A percentile compares a stretch with the other conserved stretches of the same genome.
phyloP scores from a whole-genome alignment of 352 stramenopile species.

The Globisporangium camurandrum region DNA sequence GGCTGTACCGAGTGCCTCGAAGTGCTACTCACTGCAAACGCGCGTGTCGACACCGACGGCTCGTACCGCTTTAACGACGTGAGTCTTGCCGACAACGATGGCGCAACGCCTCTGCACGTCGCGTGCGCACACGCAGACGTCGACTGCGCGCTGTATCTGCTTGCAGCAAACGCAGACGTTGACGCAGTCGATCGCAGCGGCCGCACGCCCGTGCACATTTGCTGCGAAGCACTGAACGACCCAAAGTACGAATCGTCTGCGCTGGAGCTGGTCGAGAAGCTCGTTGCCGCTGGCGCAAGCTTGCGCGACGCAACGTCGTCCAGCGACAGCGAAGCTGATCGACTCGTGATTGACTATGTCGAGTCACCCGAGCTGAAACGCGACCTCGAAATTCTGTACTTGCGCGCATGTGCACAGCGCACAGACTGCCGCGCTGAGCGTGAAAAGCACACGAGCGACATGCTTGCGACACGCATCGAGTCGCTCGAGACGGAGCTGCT shows the following conservation, averaged over 20 bases:
- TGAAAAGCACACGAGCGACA: background rate
- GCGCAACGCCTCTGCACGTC: conserved; percentile 49
- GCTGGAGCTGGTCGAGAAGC: conserved; percentile 12
- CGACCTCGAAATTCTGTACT: conserved; percentile 51
- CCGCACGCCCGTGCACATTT: conserved; percentile 30
- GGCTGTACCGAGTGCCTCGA: conserved; percentile 50
- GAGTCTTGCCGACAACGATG: conserved; percentile 31
- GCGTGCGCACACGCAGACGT: conserved; percentile 26
- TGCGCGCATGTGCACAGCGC: conserved; percentile 25
- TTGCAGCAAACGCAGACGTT: conserved; percentile 47
- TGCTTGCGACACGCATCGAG: background rate
- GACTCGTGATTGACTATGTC: conserved; percentile 40
- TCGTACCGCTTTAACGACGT: conserved; percentile 56
- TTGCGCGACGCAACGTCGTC: background rate
- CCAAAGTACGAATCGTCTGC: conserved; percentile 12
- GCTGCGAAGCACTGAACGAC: conserved; percentile 43
- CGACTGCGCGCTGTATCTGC: conserved; percentile 51
- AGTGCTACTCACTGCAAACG: conserved; percentile 44
- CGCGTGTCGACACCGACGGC: conserved; percentile 24
- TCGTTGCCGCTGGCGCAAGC: conserved; percentile 2
- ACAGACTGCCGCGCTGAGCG: background rate
- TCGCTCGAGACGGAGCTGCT: conserved; percentile 1
- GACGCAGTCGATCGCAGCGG: conserved; percentile 22
- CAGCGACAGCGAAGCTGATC: background rate
- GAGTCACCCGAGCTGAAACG: conserved; percentile 34